Conservation (phyloP, 176 grass and related monocot genomes). For the Thalia dealbata region DNA sequence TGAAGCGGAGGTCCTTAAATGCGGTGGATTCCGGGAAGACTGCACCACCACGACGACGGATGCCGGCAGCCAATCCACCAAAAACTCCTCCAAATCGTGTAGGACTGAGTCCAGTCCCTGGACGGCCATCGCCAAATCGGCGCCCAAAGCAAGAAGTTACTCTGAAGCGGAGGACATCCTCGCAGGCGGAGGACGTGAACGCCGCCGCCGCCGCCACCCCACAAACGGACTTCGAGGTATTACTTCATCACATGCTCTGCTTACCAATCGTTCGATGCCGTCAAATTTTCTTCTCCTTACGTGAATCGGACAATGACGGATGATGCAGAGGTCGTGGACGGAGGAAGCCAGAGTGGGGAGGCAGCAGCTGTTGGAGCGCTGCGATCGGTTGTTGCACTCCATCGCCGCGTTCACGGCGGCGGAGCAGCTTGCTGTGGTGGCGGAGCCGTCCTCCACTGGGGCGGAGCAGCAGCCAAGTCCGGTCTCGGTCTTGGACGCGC, state of each 20-base stretch:
- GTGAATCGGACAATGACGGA: neutral
- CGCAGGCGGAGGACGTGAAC: neutral
- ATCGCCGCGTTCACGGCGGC: constrained; percentile 61
- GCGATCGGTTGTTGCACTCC: constrained; percentile 67
- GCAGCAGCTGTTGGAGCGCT: constrained; percentile 50
- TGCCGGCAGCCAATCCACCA: constrained; percentile 16
- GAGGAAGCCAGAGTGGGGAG: constrained; percentile 24
- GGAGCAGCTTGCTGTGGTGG: constrained; percentile 18
- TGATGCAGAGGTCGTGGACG: constrained; percentile 28
- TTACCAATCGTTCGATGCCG: neutral
- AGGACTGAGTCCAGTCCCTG: neutral
- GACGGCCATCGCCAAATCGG: constrained; percentile 13
- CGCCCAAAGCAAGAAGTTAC: neutral
- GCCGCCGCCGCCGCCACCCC: neutral
- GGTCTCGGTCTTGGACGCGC: constrained; percentile 12
- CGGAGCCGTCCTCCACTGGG: constrained; percentile 14
- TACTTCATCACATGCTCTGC: neutral
- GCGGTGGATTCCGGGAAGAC: neutral
- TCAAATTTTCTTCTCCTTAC: neutral
- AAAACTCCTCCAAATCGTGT: constrained; percentile 14
- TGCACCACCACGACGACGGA: neutral
- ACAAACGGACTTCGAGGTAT: constrained; percentile 1
- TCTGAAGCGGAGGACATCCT: neutral
- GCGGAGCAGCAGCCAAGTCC: constrained; percentile 33
- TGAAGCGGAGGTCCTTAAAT: neutral